These are phyloP conservation scores for Eutrema heterophyllum DNA, from an alignment of 345 rosid species.

Conservation along the genomic window DNA sequence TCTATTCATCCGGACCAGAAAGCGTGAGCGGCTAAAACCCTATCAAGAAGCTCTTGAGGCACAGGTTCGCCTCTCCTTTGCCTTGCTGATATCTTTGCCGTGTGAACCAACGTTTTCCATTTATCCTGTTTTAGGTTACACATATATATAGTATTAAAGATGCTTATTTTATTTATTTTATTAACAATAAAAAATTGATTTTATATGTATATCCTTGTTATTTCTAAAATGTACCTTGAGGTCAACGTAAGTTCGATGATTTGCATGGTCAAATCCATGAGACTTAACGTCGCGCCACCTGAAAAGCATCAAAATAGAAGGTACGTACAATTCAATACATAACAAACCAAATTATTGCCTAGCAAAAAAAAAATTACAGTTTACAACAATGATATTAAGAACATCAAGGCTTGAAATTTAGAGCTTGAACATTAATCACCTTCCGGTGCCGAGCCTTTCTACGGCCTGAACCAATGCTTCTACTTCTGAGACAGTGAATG, in stretches of 20 bases:
- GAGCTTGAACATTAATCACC: slow-evolving; percentile 38
- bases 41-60: slow-evolving; percentile 83
- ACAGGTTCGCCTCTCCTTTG: slow-evolving; percentile 96
- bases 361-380: neutral
- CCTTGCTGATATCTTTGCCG: slow-evolving; percentile 85
- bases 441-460: slow-evolving; percentile 92
- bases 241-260: slow-evolving; percentile 93
- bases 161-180: neutral
- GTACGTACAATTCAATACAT: neutral
- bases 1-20: slow-evolving; percentile 45
- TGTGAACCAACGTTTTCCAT: slow-evolving; percentile 92
- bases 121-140: slow-evolving; percentile 52
- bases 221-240: slow-evolving; percentile 53
- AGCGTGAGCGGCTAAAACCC: slow-evolving; percentile 75
- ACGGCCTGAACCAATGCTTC: slow-evolving; percentile 87
- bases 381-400: neutral
- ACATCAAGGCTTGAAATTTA: neutral
- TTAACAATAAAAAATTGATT: neutral
- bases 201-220: neutral
- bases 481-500: slow-evolving; percentile 90
- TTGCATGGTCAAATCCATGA: slow-evolving; percentile 74
- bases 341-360: neutral
- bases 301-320: neutral
- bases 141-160: neutral
- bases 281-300: slow-evolving; percentile 94